Evolutionary conservation across 73 alveolate genomes (phyloP), one percentile per base, ranked within the genome.

Genomic region (Symbiodinium natans): DNA sequence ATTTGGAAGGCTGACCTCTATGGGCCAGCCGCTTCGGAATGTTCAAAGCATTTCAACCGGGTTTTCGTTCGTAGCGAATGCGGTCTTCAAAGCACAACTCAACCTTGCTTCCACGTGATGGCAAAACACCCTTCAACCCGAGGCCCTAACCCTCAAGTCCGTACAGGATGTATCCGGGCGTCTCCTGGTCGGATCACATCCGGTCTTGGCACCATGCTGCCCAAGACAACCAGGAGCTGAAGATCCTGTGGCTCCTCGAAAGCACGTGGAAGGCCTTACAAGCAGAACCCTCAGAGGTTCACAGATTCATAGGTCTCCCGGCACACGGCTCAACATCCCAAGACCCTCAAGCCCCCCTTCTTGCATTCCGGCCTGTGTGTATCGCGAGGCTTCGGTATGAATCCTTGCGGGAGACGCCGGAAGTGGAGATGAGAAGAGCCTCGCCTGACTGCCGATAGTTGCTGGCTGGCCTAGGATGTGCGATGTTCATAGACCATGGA

Each of bases 131-230:
- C 63, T 48, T 48, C 23, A 17, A 17, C 8, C 63, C 63, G 23
- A 8, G 63, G 63, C 23, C 63, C 63, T 48, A 10, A 43, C 56
- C 33, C 36, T 19, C 77, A 59, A 59, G 17, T 7, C 36, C 82
- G 36, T 46, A 21, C 95, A 88, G 95, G 95, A 88, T 88, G 95
- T 88, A 88, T 41, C 95, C 95, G 34, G 95, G 95, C 77, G 86
- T 63, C 86, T 88, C 95, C 73, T 88, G 95, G 95, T 63, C 95
- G 9, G 95, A 88, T 41, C 95, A 88, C 43, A 40, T 88, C 41
- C 95, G 95, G 38, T 88, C 95, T 52, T 88, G 95, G 95, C 95
- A 63, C 33, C 86, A 88, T 19, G 95, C 95, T 63, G 68, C 68
- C 29, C 68, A 71, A n/a, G 38, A 36, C 40, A 75, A 86, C 56